Conservation (phyloP, 1,284 basidiomycete genomes). For the Termitomyces sp. region DNA sequence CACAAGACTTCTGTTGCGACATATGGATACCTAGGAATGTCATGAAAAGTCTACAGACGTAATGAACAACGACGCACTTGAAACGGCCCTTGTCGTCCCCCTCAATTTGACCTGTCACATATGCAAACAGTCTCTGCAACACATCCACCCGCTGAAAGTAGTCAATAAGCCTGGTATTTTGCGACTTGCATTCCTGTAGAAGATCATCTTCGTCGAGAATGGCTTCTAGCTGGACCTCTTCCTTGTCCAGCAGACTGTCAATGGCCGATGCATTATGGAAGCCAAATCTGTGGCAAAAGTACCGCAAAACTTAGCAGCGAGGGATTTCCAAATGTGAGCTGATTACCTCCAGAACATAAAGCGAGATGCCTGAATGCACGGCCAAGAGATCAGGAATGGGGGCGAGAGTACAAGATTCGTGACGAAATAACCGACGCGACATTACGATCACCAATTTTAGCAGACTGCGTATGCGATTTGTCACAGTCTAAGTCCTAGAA, state of each 20-base stretch:
- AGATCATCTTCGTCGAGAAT: conserved; percentile 94
- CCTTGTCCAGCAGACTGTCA: conserved; percentile 80
- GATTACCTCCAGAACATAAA: conserved; percentile 35
- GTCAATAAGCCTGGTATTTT: conserved; percentile 84
- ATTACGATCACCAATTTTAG: conserved; percentile 13
- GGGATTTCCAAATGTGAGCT: conserved; percentile 17
- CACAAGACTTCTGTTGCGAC: conserved; percentile 95
- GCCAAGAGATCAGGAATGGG: conserved; percentile 14
- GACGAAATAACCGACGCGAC: conserved; percentile 13
- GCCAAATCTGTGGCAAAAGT: conserved; percentile 61
- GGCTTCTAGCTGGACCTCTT: conserved; percentile 81
- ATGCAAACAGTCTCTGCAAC: conserved; percentile 73
- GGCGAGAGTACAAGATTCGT: conserved; percentile 11
- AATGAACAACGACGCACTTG: conserved; percentile 52
- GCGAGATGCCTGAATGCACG: conserved; percentile 9
- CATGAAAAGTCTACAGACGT: conserved; percentile 4
- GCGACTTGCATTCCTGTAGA: conserved; percentile 91
- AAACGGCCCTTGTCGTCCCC: conserved; percentile 68
- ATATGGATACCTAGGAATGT: conserved; percentile 75
- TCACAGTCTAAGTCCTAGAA: background rate
- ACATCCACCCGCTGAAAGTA: conserved; percentile 82
- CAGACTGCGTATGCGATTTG: background rate
- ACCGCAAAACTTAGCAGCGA: conserved; percentile 19
- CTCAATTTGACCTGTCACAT: conserved; percentile 83
- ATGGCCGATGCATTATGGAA: conserved; percentile 80